These are phyloP conservation scores for Rhodotorula sp. DNA, from an alignment of 1,284 basidiomycete genomes.

Conservation along the genomic window DNA sequence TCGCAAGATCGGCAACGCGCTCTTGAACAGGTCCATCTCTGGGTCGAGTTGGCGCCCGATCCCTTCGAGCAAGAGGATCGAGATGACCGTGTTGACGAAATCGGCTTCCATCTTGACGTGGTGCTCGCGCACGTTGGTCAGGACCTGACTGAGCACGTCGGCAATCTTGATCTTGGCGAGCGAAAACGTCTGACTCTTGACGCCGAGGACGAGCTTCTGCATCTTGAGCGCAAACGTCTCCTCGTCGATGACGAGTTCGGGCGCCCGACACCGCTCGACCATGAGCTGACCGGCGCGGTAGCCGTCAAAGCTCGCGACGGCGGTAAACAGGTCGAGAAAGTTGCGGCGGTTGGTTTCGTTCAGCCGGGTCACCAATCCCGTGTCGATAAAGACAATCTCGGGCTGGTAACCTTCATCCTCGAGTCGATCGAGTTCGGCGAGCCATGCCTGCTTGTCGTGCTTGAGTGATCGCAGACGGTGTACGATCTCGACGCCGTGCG, in stretches of 20 bases:
- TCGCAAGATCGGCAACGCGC: slow-evolving; percentile 82
- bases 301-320: slow-evolving; percentile 94
- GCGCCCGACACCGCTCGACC: slow-evolving; percentile 91
- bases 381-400: slow-evolving; percentile 94
- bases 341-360: slow-evolving; percentile 78
- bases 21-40: slow-evolving; percentile 86
- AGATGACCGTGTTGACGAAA: slow-evolving; percentile 96
- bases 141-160: slow-evolving; percentile 78
- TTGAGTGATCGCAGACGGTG: slow-evolving; percentile 56
- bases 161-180: slow-evolving; percentile 94
- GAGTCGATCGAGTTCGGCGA: slow-evolving; percentile 65
- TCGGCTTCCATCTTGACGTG: slow-evolving; percentile 99
- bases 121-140: slow-evolving; percentile 82
- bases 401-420: slow-evolving; percentile 77
- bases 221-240: slow-evolving; percentile 97
- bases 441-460: slow-evolving; percentile 65
- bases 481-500: slow-evolving; percentile 59
- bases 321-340: slow-evolving; percentile 94
- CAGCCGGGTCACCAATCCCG: slow-evolving; percentile 87
- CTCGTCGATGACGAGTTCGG: slow-evolving; percentile 83
- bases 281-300: slow-evolving; percentile 92
- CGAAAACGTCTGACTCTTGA: slow-evolving; percentile 95
- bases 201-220: slow-evolving; percentile 88
- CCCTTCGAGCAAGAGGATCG: slow-evolving; percentile 88
- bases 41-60: slow-evolving; percentile 95